Base-by-base conservation (phyloP, 1,139 yeast species). In the Taiozyma sp. region DNA sequence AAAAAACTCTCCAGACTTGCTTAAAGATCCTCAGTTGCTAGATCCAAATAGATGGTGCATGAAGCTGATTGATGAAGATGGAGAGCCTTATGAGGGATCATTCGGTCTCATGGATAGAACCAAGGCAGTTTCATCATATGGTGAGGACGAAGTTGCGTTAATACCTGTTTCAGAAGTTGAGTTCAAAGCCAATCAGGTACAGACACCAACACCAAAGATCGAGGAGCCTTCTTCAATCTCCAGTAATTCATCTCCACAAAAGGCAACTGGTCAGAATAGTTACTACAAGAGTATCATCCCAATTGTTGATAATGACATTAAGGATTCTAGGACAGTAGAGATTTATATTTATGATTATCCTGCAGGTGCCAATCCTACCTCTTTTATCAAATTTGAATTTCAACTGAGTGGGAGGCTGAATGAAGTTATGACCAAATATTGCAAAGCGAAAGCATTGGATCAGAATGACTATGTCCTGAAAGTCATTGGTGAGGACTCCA, bases 61-160 rank as follows among this genome's bases (percentile, higher is more conserved):
- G n/a, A 86, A 83, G 53, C 69, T 86, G 44, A 87, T 83, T 1
- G 95, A 87, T 63, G 93, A 86, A 54, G 92, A 85, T 63, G 93
- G 93, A 8, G 91, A 86, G 51, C 79, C 83, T n/a, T 85, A 83
- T 59, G 88, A 85, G 32, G 83, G 78, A 46, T 80, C 85, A 28
- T 86, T 87, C 71, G 93, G 93, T 4, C 74, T 83, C 4, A 69
- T 87, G 50, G 86, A 81, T 47, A 70, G 92, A 57, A 71, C 76
- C 0, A 73, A 86, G 51, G 57, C 69, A 5, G 70, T 85, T 38
- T 69, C 78, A 4, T 77, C 87, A 0, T 82, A 85, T 60, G 84
- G 85, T 46, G 85, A 86, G n/a, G 80, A 76, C 54, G 91, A 84
- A 52, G 74, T 87, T 48, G 88, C 86, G 0, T 62, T 87, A 9